Evolutionary conservation across 495 filamentous ascomycete genomes (phyloP).

Genomic region (Tuber aestivum): DNA sequence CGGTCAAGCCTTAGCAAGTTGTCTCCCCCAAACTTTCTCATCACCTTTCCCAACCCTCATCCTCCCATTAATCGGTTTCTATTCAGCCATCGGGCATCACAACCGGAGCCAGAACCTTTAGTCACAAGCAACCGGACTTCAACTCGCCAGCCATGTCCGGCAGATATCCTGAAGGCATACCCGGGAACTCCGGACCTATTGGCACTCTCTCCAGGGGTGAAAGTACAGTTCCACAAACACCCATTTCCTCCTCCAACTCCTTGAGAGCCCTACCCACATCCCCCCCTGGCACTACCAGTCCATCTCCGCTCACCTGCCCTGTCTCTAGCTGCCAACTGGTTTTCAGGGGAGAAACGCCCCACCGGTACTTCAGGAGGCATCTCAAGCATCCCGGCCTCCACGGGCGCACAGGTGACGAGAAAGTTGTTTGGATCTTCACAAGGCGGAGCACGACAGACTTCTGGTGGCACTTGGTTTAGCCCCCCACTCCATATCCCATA

Average conservation of each 20-base stretch:
- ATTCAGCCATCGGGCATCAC: too few relatives aligned
- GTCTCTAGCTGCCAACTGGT: neutral
- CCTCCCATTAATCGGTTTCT: too few relatives aligned
- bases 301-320: too few relatives aligned
- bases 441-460: neutral
- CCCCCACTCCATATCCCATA: neutral
- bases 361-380: neutral
- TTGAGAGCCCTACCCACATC: neutral
- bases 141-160: neutral
- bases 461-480: neutral
- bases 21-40: too few relatives aligned
- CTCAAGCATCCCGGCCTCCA: neutral
- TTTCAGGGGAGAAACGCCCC: neutral
- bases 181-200: neutral
- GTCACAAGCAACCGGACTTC: too few relatives aligned
- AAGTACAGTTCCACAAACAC: neutral
- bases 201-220: neutral
- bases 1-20: too few relatives aligned
- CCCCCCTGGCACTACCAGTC: neutral
- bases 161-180: too few relatives aligned
- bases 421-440: neutral
- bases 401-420: neutral
- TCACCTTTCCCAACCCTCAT: too few relatives aligned
- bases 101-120: too few relatives aligned
- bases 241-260: too few relatives aligned